Evolutionary conservation across 805 yeast species (phyloP), one percentile per base, ranked within the genome.

Genomic region (Metschnikowia gelsemii): DNA sequence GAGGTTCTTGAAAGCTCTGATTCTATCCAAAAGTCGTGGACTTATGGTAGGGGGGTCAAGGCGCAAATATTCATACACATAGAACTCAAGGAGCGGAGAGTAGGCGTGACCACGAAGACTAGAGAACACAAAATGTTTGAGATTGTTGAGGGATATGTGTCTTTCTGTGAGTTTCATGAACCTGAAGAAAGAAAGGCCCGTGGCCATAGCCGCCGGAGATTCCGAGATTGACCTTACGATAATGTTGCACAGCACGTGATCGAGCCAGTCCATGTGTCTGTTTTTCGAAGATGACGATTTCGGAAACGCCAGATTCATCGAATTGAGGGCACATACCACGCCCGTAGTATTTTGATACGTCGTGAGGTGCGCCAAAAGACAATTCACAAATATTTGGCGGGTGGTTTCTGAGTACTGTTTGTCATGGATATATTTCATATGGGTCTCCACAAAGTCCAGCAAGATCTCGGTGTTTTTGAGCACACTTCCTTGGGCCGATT

Each of bases 281-380:
- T n/a, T n/a, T n/a, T n/a, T n/a, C n/a, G n/a, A n/a, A n/a, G n/a
- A n/a, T n/a, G n/a, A n/a, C n/a, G n/a, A n/a, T n/a, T n/a, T n/a
- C n/a, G n/a, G n/a, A n/a, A n/a, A n/a, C n/a, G n/a, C 12, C 2
- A 43, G 32, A 14, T 56, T 47, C 45, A 41, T 41, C 37, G 17
- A 4, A 8, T 34, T 23, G 20, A 41, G 17, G 11, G 40, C 40
- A 2, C 25, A 7, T 1, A 56, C 50, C 3, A 61, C 43, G 0
- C 66, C 73, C 2, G 68, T 51, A 33, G 61, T 60, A 47, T 68
- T 68, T 38, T 66, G 70, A 49, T 60, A 57, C 14, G 59, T 36
- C 23, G 54, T 55, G 17, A 68, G 45, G 47, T 68, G 73, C 45
- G 63, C 59, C 25, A 70, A 49, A 2, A 68, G 20, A 40, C 73